A percentile compares a stretch with the other conserved stretches of the same genome.
These are phyloP conservation scores for Geotrichum ghanense DNA, from an alignment of 805 yeast species.

Conservation along the genomic window DNA sequence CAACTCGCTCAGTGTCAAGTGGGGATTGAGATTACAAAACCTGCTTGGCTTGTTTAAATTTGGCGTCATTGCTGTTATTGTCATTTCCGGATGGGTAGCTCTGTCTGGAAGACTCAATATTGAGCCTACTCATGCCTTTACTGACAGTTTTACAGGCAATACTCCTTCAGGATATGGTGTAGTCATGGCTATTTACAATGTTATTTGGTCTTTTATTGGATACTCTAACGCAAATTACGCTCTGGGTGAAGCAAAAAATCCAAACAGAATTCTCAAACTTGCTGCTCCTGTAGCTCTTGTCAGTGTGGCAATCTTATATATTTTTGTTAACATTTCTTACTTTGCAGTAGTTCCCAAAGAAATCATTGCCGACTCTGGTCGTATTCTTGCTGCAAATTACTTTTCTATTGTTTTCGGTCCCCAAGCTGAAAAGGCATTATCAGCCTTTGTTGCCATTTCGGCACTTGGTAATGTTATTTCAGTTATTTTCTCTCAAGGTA, in stretches of 20 bases:
- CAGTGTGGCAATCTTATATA: conserved; percentile 50
- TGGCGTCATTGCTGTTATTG: conserved; percentile 55
- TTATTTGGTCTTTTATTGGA: conserved; percentile 78
- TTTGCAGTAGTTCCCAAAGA: conserved; percentile 35
- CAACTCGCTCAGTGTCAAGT: conserved; percentile 48
- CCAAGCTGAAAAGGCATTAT: conserved; percentile 57
- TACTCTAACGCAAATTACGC: conserved; percentile 79
- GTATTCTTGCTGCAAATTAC: conserved; percentile 65
- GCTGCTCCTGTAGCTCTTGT: conserved; percentile 71
- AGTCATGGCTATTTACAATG: conserved; percentile 58
- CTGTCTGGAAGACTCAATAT: conserved; percentile 54
- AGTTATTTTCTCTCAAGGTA: conserved; percentile 72
- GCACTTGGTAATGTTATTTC: conserved; percentile 76
- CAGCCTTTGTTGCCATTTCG: conserved; percentile 70
- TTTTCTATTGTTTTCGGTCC: conserved; percentile 63
- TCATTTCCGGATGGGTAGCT: conserved; percentile 76
- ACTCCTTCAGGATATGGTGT: conserved; percentile 32
- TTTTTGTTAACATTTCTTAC: conserved; percentile 69
- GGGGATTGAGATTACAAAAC: conserved; percentile 57
- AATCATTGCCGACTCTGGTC: conserved; percentile 43
- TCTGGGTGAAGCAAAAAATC: conserved; percentile 66
- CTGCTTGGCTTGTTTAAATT: conserved; percentile 62
- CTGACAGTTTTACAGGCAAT: conserved; percentile 45
- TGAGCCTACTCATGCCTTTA: conserved; percentile 48
- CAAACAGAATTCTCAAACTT: conserved; percentile 50